Conservation (phyloP, 345 rosid species). For the Populus alba region DNA sequence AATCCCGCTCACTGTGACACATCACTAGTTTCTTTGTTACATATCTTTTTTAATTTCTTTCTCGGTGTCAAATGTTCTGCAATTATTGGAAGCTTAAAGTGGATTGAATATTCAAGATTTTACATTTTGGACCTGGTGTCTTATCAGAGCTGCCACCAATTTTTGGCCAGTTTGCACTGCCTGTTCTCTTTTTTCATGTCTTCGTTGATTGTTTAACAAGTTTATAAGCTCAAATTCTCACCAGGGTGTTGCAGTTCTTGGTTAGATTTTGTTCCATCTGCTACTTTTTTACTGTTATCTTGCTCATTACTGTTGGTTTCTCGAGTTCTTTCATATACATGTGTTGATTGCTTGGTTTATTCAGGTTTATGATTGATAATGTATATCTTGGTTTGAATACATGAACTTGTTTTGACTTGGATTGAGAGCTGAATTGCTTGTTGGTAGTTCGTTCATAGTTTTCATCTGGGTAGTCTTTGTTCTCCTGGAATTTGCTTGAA, state of each 20-base stretch:
- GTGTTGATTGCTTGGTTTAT: background rate
- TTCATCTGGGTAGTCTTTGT: background rate
- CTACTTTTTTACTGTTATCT: background rate
- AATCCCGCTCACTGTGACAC: slow-evolving; percentile 35
- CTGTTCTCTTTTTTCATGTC: slow-evolving; percentile 1
- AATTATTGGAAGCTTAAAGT: slow-evolving; percentile 29
- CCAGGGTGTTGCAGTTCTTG: slow-evolving; percentile 19
- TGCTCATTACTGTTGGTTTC: background rate
- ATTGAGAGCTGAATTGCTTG: background rate
- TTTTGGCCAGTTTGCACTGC: background rate
- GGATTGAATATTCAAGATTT: slow-evolving; percentile 23
- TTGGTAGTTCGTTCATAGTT: background rate
- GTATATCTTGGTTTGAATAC: background rate
- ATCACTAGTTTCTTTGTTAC: slow-evolving; percentile 18
- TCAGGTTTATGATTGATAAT: background rate
- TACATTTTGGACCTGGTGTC: background rate
- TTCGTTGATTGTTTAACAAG: slow-evolving; percentile 10
- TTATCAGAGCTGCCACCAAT: background rate
- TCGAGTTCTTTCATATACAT: background rate
- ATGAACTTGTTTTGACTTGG: background rate
- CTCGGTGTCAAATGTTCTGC: slow-evolving; percentile 18
- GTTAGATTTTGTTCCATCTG: slow-evolving; percentile 6
- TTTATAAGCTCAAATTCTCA: slow-evolving; percentile 11
- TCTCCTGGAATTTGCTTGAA: slow-evolving; percentile 1
- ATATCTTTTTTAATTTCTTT: background rate